These are phyloP conservation scores for Coriaria nepalensis DNA, from an alignment of 306 rosid genomes.

Conservation along the genomic window DNA sequence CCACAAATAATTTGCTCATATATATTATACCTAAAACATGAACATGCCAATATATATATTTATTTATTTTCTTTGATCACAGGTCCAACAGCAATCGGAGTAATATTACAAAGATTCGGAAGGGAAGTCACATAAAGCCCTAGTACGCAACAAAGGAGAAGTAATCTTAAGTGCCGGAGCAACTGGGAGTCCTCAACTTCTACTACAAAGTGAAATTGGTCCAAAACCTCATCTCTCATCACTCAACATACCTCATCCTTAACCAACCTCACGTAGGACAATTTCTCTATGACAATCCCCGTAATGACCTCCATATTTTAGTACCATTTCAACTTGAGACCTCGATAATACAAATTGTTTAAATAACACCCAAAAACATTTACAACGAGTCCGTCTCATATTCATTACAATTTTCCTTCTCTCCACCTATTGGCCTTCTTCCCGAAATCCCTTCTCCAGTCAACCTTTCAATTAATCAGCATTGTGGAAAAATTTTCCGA, in stretches of 20 bases:
- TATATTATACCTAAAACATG: no score
- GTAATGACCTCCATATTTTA: background rate
- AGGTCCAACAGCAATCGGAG: conserved; percentile 17
- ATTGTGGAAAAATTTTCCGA: background rate
- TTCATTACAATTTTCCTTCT: background rate
- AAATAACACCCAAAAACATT: background rate
- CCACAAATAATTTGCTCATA: background rate
- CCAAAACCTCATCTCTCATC: conserved; percentile 10
- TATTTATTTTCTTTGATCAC: background rate
- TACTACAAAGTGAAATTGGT: conserved; percentile 21
- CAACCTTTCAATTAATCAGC: background rate
- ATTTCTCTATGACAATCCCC: conserved; percentile 21
- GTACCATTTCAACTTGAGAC: no score
- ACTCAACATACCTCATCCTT: conserved; percentile 9
- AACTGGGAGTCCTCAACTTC: conserved; percentile 24
- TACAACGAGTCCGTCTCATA: background rate
- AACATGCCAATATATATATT: background rate
- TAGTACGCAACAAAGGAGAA: conserved; percentile 11
- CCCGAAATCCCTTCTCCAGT: background rate
- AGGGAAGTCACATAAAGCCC: conserved; percentile 12
- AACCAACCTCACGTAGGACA: conserved; percentile 13
- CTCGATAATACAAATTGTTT: background rate
- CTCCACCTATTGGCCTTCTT: background rate
- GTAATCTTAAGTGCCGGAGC: conserved; percentile 23
- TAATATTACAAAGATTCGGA: conserved; percentile 16